Evolutionary conservation across 805 yeast genomes (phyloP).

Genomic region (Suhomyces pyralidae): DNA sequence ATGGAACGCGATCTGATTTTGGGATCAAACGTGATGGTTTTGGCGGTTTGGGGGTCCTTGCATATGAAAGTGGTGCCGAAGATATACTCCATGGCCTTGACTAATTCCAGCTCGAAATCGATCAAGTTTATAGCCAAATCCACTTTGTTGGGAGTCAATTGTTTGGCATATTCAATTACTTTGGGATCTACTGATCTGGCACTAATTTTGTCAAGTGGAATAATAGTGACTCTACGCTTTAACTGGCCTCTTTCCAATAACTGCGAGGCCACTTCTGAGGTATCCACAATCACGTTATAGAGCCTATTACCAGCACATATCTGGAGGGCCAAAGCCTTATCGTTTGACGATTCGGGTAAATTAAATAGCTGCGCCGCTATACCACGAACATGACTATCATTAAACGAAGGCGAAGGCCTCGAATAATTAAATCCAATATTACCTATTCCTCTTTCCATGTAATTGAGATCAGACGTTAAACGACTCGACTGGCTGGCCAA

Average conservation of each 20-base stretch:
- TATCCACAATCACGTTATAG: conserved; percentile 88
- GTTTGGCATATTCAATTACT: conserved; percentile 62
- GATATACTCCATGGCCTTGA: conserved; percentile 83
- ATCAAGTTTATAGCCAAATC: conserved; percentile 85
- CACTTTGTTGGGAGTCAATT: conserved; percentile 78
- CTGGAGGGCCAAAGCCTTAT: conserved; percentile 80
- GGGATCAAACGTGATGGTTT: conserved; percentile 83
- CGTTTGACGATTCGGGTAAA: conserved; percentile 52
- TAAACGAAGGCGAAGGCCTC: conserved; percentile 59
- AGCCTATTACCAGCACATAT: conserved; percentile 91
- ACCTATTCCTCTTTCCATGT: conserved; percentile 60
- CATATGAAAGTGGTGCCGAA: conserved; percentile 91
- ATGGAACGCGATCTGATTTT: conserved; percentile 76
- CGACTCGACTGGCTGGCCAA: conserved; percentile 45
- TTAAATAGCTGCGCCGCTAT: conserved; percentile 82
- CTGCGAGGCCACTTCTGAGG: conserved; percentile 78
- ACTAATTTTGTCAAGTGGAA: conserved; percentile 84
- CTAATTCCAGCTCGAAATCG: conserved; percentile 66
- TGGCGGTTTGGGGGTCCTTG: conserved; percentile 83
- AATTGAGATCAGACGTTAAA: conserved; percentile 48
- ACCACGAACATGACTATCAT: conserved; percentile 70
- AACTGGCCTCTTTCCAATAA: conserved; percentile 75
- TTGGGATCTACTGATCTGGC: conserved; percentile 54
- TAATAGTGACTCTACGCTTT: conserved; percentile 80
- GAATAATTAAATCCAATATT: conserved; percentile 74